phyloP scores from a whole-genome alignment of 805 yeast species.

The Pichia cabralensis region DNA sequence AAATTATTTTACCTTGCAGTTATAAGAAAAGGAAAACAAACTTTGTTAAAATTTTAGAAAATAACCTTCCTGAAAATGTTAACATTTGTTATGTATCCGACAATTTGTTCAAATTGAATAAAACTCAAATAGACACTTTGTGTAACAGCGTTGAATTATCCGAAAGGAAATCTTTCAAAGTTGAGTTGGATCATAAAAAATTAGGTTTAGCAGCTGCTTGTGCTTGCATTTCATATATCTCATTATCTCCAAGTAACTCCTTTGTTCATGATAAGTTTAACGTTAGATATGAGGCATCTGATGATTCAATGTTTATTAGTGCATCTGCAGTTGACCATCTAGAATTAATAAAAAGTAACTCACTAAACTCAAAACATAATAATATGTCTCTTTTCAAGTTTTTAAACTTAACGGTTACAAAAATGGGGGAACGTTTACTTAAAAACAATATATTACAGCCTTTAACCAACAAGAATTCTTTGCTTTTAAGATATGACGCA shows the following conservation, averaged over 20 bases:
- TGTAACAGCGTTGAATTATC: slow-evolving; percentile 6
- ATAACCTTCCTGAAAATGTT: slow-evolving; percentile 10
- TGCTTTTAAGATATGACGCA: slow-evolving; percentile 28
- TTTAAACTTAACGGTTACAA: slow-evolving; percentile 31
- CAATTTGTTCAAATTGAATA: slow-evolving; percentile 17
- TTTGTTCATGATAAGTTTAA: slow-evolving; percentile 24
- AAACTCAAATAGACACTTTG: slow-evolving; percentile 5
- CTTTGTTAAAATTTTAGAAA: slow-evolving; percentile 27
- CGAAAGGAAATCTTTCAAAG: slow-evolving; percentile 16
- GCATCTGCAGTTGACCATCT: slow-evolving; percentile 28
- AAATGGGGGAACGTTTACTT: slow-evolving; percentile 36
- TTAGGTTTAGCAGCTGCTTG: slow-evolving; percentile 26
- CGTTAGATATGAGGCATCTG: slow-evolving; percentile 29
- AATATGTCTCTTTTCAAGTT: slow-evolving; percentile 28
- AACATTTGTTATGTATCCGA: slow-evolving; percentile 19
- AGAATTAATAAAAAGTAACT: slow-evolving; percentile 29
- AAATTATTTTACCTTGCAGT: slow-evolving; percentile 26
- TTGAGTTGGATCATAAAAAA: slow-evolving; percentile 20
- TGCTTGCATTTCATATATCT: slow-evolving; percentile 24
- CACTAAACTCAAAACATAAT: slow-evolving; percentile 12
- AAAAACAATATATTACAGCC: slow-evolving; percentile 39
- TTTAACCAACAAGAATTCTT: slow-evolving; percentile 28
- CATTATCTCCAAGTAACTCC: slow-evolving; percentile 9
- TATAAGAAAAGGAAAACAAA: slow-evolving; percentile 20
- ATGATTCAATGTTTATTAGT: slow-evolving; percentile 35